Conservation (phyloP, 2,329 filamentous ascomycete species). For the Cladobotryum mycophilum region DNA sequence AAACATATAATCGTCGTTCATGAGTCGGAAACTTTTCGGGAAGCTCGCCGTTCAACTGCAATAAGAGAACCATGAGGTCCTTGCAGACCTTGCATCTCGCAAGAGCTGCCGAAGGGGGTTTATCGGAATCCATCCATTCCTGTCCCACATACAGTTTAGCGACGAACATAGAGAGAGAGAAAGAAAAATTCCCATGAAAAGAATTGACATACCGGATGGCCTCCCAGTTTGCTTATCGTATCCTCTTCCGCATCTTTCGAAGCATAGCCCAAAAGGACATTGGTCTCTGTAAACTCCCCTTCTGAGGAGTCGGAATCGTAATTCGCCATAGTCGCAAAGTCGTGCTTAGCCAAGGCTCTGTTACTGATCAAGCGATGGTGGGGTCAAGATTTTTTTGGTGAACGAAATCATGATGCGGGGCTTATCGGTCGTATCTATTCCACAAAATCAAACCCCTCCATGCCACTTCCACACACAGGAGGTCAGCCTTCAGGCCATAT, state of each 20-base stretch:
- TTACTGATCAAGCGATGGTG: slow-evolving; percentile 24
- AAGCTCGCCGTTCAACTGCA: slow-evolving; percentile 87
- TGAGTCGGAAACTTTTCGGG: slow-evolving; percentile 81
- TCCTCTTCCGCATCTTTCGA: slow-evolving; percentile 75
- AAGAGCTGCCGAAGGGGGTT: slow-evolving; percentile 66
- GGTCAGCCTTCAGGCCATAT: neutral
- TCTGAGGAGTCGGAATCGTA: slow-evolving; percentile 86
- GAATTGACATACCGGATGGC: slow-evolving; percentile 62
- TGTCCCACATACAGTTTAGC: slow-evolving; percentile 26
- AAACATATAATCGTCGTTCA: slow-evolving; percentile 81
- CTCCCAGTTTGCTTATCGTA: slow-evolving; percentile 80
- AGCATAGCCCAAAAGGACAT: slow-evolving; percentile 84
- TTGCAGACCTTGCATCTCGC: slow-evolving; percentile 87
- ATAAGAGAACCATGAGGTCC: slow-evolving; percentile 71
- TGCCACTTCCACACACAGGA: neutral
- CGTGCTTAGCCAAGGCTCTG: slow-evolving; percentile 9
- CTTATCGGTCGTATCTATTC: slow-evolving; percentile 16
- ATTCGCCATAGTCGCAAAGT: slow-evolving; percentile 50
- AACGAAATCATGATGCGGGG: slow-evolving; percentile 22
- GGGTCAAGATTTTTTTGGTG: slow-evolving; percentile 33
- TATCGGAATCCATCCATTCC: slow-evolving; percentile 76
- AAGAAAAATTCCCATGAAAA: neutral
- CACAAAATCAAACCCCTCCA: neutral
- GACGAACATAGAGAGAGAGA: neutral
- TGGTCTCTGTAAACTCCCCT: slow-evolving; percentile 69